Evolutionary conservation across 306 rosid species (phyloP), one percentile per base, ranked within the genome.

Genomic region (Castanea sativa): DNA sequence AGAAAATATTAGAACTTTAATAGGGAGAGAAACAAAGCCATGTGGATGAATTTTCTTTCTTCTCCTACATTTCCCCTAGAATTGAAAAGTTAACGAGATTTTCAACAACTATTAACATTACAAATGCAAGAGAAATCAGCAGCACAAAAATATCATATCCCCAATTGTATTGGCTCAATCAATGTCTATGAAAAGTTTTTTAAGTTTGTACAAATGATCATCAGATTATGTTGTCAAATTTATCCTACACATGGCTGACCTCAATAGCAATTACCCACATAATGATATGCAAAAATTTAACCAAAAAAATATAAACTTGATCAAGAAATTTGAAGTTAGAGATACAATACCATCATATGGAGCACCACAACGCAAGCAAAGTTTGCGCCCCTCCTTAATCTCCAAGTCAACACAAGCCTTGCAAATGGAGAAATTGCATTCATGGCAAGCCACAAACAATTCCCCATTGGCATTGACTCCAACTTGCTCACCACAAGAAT

Each of bases 371-470:
- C 92, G 90, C 86, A 90, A 75, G 88, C 99, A 95, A 53, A 73
- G 84, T 49, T 86, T 91, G 8, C 96, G 91, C 1, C 96, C 99
- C 83, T 91, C 99, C 57, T 80, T 91, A 85, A 86, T 63, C 82
- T 95, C 99, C 58, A 69, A 82, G 71, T 87, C 86, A 72, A 95
- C 82, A 49, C 99, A 95, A 73, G 93, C 81, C 83, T 86, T 95
- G 78, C 99, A 95, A 76, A 95, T 81, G 15, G 96, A 94, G 78
- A 87, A 91, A 73, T 80, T 86, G 71, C 99, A 95, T 23, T 88
- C 93, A 61, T 91, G 97, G 76, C 99, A 95, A 57, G 94, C 98
- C 84, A 93, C 92, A 75, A 95, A 93, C 64, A 83, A 82, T 68
- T 95, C 93, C 5, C 96, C 98, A 84, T 49, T 49, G 53, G 89